A percentile compares a stretch with the other conserved stretches of the same genome.
Evolutionary conservation across 2,329 filamentous ascomycete genomes (phyloP).

Genomic region (Colletotrichum incanum): DNA sequence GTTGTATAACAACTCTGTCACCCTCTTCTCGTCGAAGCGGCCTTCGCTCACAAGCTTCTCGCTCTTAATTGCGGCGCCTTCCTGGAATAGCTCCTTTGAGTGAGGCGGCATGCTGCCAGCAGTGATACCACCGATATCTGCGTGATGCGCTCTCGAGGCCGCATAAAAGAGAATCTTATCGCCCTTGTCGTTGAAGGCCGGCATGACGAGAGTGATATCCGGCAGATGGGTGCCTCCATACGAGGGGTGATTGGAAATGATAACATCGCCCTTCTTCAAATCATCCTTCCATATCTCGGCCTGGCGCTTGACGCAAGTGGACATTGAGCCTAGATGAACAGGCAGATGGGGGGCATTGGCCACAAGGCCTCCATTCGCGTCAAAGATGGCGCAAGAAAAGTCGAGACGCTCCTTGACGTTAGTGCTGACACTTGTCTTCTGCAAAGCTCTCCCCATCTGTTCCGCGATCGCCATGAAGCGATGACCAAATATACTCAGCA

Average conservation of each 20-base stretch:
- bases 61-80: conserved; percentile 75
- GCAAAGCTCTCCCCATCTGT: conserved; percentile 85
- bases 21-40: conserved; percentile 83
- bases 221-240: conserved; percentile 88
- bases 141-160: conserved; percentile 84
- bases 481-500: conserved; percentile 85
- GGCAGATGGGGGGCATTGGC: conserved; percentile 86
- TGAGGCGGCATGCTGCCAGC: conserved; percentile 87
- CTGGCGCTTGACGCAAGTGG: conserved; percentile 84
- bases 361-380: conserved; percentile 81
- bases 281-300: conserved; percentile 85
- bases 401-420: conserved; percentile 89
- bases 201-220: conserved; percentile 86
- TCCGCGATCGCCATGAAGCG: conserved; percentile 90
- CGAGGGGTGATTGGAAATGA: conserved; percentile 88
- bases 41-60: conserved; percentile 83
- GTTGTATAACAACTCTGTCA: conserved; percentile 79
- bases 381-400: conserved; percentile 87
- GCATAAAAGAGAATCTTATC: conserved; percentile 87
- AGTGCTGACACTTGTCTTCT: conserved; percentile 85
- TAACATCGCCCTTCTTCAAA: conserved; percentile 83
- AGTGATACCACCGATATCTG: conserved; percentile 87
- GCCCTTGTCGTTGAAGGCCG: conserved; percentile 77
- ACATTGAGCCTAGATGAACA: conserved; percentile 87
- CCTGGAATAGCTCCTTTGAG: conserved; percentile 75